A percentile compares a stretch with the other conserved stretches of the same genome.
phyloP scores from a whole-genome alignment of 73 alveolate genomes.

The Paramecium biaurelia region DNA sequence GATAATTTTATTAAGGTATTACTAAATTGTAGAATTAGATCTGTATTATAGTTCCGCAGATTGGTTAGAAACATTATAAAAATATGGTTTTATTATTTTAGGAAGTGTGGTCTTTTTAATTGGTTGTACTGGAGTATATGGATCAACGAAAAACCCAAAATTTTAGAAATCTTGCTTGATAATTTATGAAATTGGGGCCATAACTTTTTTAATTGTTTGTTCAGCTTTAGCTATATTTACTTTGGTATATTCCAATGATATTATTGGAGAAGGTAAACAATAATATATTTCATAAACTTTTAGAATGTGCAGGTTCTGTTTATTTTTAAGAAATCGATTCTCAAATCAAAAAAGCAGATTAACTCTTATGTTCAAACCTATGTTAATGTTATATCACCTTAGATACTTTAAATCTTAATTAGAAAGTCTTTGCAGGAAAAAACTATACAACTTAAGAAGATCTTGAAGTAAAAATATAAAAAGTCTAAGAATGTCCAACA shows the following conservation, averaged over 20 bases:
- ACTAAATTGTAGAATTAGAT: not conserved
- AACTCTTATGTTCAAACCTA: not conserved
- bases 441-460: not conserved
- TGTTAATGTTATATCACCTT: not conserved
- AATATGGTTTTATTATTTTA: constrained; percentile 6
- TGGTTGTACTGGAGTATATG: not conserved
- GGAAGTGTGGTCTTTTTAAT: not conserved
- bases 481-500: not conserved
- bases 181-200: not conserved
- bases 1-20: not conserved
- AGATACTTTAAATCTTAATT: not conserved
- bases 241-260: not conserved
- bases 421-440: not conserved
- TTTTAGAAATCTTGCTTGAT: not conserved
- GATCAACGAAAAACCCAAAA: not conserved
- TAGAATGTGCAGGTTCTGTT: not conserved
- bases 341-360: not conserved
- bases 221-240: not conserved
- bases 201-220: not conserved
- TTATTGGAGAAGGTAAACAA: not conserved
- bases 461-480: not conserved
- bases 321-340: not conserved
- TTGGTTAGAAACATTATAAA: not conserved
- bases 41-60: not conserved
- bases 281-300: not conserved